These are phyloP conservation scores for Zanthoxylum bungeanum DNA, from an alignment of 345 rosid species.

Conservation along the genomic window DNA sequence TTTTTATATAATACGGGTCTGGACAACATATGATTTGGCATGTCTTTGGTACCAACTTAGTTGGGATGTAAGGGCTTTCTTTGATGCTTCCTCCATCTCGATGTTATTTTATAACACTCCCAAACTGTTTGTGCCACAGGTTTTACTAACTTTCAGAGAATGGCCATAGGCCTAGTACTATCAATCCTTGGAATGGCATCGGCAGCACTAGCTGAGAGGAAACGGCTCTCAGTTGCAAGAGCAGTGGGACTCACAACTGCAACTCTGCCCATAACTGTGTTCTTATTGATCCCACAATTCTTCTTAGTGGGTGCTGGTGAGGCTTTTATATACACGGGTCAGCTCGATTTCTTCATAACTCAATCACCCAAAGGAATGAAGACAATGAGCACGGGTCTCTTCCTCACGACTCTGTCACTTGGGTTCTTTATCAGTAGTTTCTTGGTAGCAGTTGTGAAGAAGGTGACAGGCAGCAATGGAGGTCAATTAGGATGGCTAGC, in stretches of 20 bases:
- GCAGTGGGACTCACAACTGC: slow-evolving; percentile 7
- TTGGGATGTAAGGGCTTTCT: too few relatives aligned
- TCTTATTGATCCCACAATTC: slow-evolving; percentile 55
- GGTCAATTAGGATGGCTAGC: slow-evolving; percentile 61
- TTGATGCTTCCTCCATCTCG: too few relatives aligned
- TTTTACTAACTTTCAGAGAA: slow-evolving; percentile 47
- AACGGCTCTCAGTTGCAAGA: slow-evolving; percentile 40
- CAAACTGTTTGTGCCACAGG: slow-evolving; percentile 48
- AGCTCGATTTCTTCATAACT: slow-evolving; percentile 67
- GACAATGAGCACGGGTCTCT: slow-evolving; percentile 68
- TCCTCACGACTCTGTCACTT: slow-evolving; percentile 55
- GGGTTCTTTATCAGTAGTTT: slow-evolving; percentile 64
- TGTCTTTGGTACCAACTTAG: too few relatives aligned
- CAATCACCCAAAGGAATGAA: slow-evolving; percentile 68
- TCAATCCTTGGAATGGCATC: slow-evolving; percentile 51
- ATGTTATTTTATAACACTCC: too few relatives aligned
- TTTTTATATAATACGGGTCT: too few relatives aligned
- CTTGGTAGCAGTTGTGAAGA: slow-evolving; percentile 47
- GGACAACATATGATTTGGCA: too few relatives aligned
- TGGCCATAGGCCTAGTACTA: slow-evolving; percentile 46
- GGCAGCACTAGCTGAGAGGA: slow-evolving; percentile 44
- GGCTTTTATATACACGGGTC: slow-evolving; percentile 61
- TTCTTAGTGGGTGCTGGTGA: slow-evolving; percentile 60
- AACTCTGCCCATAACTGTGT: slow-evolving; percentile 44
- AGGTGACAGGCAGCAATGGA: slow-evolving; percentile 26